A percentile compares a stretch with the other conserved stretches of the same genome.
phyloP scores from a whole-genome alignment of 768 basidiomycete genomes.

The Mycena maculata region DNA sequence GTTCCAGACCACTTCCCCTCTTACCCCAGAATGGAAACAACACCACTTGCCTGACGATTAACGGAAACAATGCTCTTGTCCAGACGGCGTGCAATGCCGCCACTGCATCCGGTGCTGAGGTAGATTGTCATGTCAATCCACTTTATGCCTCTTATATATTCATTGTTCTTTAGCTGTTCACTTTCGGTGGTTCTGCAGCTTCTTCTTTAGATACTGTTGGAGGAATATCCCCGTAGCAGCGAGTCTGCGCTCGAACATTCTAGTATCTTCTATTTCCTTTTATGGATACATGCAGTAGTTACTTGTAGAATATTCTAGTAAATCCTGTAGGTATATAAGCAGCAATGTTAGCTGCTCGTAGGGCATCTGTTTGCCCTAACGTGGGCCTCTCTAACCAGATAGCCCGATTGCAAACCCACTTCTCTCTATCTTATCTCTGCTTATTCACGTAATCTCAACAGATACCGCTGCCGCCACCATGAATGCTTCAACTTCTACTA shows the following conservation, averaged over 20 bases:
- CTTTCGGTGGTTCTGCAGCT: constrained; percentile 28
- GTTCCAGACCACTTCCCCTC: constrained; percentile 32
- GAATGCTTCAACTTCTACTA: not conserved
- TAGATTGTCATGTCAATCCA: constrained; percentile 5
- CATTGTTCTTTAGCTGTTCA: constrained; percentile 31
- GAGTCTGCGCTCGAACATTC: no score
- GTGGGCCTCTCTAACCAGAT: no score
- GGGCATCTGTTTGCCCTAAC: no score
- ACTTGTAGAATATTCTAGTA: no score
- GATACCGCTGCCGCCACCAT: not conserved
- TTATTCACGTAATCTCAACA: no score
- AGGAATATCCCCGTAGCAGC: no score
- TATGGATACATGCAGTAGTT: no score
- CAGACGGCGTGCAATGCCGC: constrained; percentile 33
- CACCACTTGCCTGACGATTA: constrained; percentile 33
- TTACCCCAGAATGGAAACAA: constrained; percentile 34
- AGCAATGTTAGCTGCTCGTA: no score
- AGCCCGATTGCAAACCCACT: no score
- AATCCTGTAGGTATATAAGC: no score
- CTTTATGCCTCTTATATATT: not conserved
- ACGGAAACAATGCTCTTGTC: constrained; percentile 27
- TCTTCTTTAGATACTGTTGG: not conserved
- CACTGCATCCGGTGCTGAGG: constrained; percentile 32
- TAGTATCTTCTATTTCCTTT: no score
- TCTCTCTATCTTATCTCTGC: no score